phyloP scores from a whole-genome alignment of 2,329 filamentous ascomycete species.

The Neoscytalidium dimidiatum region DNA sequence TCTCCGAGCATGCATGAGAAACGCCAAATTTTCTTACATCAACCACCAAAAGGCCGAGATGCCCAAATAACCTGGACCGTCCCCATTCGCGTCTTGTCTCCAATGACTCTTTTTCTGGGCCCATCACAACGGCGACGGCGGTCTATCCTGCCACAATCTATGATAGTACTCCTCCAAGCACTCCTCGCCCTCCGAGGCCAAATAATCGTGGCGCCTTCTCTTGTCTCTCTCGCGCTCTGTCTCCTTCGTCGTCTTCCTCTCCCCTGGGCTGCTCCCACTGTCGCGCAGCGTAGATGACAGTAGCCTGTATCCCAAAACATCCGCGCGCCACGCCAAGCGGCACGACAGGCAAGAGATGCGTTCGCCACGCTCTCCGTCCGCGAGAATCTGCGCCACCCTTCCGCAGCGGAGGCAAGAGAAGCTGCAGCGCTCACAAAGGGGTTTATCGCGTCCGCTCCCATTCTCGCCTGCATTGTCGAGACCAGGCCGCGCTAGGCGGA shows the following conservation, averaged over 20 bases:
- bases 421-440: constrained; percentile 43
- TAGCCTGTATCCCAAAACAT: constrained; percentile 11
- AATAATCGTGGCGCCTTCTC: not conserved
- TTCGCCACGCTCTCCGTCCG: constrained; percentile 21
- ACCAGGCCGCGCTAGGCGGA: constrained; percentile 30
- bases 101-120: not conserved
- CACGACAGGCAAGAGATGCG: constrained; percentile 21
- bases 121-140: not conserved
- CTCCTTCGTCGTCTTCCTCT: not conserved
- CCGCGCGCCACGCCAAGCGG: not conserved
- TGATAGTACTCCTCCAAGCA: not conserved
- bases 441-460: not conserved
- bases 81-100: not conserved
- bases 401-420: constrained; percentile 47
- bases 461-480: not conserved
- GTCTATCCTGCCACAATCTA: not conserved
- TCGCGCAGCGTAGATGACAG: not conserved
- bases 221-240: not conserved
- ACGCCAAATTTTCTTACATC: too few relatives aligned
- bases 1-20: too few relatives aligned
- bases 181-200: not conserved
- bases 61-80: too few relatives aligned
- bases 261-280: not conserved
- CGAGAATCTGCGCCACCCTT: constrained; percentile 13
- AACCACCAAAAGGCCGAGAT: too few relatives aligned